Evolutionary conservation across 225 moss, liverwort and hornwort genomes (phyloP), one percentile per base, ranked within the genome.

Genomic region (Pseudoscleropodium purum): DNA sequence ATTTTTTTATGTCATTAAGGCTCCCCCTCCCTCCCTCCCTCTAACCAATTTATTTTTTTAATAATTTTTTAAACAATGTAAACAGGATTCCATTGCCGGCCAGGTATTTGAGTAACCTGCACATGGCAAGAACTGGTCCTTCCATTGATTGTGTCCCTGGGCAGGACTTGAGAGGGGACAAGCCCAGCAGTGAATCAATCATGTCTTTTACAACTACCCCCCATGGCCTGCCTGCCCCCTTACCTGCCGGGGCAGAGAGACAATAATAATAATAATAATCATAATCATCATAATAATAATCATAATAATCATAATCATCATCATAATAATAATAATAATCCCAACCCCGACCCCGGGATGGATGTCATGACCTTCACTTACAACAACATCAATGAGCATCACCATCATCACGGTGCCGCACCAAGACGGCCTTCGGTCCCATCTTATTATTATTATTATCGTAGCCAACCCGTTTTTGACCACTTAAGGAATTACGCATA

Each of bases 121-220:
- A 90, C 90, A 90, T 90, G 90, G 88, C 92, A 57, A 88, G 90
- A 88, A 82, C 90, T 81, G 90, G 90, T 90, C 90, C 85, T 18
- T 37, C 81, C 36, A 62, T 91, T 90, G 85, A 92, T 92, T 85
- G 30, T 90, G 90, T 92, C 52, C 33, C 68, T 76, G 90, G 34
- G 30, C 76, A 85, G 88, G 69, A 77, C n/a, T 76, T 82, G 87
- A 43, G 21, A 18, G 69, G 75, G n/a, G 91, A 91, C 91, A 91
- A 87, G 84, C 4, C 9, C 60, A 13, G 56, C 89, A 87, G 92
- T 37, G 81, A 25, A 69, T 39, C 88, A 82, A 88, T 88, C 90
- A 90, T 92, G 64, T 0, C 27, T 13, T 4, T 8, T 6, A 9
- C 83, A 49, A 65, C 64, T 20, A 33, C 64, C 43, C 43, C 41